phyloP scores from a whole-genome alignment of 2,329 filamentous ascomycete species.

The Verticillium albo-atrum region DNA sequence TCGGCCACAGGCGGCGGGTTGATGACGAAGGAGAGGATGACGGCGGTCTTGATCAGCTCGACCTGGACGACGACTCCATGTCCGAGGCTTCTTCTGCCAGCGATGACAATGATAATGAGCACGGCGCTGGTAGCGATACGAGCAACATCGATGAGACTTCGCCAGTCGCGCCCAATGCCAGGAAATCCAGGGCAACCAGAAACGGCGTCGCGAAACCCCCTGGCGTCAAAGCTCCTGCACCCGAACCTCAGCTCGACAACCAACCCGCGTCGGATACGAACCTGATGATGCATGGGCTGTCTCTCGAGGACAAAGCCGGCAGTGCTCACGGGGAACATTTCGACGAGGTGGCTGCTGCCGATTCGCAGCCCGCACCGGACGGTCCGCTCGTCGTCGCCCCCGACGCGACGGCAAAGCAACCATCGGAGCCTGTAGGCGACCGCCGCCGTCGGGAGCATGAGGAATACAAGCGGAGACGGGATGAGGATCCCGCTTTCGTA shows the following conservation, averaged over 20 bases:
- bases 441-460: conserved; percentile 81
- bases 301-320: conserved; percentile 36
- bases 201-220: conserved; percentile 35
- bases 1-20: conserved; percentile 63
- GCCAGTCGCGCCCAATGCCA: conserved; percentile 39
- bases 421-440: conserved; percentile 59
- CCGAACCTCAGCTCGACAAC: conserved; percentile 22
- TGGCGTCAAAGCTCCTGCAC: conserved; percentile 2
- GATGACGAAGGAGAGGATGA: conserved; percentile 71
- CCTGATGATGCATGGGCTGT: conserved; percentile 53
- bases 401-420: conserved; percentile 37
- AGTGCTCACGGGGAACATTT: conserved; percentile 42
- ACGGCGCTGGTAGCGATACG: conserved; percentile 58
- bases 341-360: conserved; percentile 37
- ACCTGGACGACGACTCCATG: conserved; percentile 61
- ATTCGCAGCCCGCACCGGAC: conserved; percentile 24
- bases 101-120: conserved; percentile 58
- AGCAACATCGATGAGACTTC: conserved; percentile 56
- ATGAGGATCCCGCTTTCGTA: conserved; percentile 88
- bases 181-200: conserved; percentile 28
- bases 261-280: conserved; percentile 48
- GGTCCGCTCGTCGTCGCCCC: conserved; percentile 54
- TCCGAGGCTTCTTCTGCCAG: conserved; percentile 60
- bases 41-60: conserved; percentile 47
- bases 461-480: conserved; percentile 81